These are phyloP conservation scores for Capsicum baccatum DNA, from an alignment of 257 asterid genomes.

Conservation along the genomic window DNA sequence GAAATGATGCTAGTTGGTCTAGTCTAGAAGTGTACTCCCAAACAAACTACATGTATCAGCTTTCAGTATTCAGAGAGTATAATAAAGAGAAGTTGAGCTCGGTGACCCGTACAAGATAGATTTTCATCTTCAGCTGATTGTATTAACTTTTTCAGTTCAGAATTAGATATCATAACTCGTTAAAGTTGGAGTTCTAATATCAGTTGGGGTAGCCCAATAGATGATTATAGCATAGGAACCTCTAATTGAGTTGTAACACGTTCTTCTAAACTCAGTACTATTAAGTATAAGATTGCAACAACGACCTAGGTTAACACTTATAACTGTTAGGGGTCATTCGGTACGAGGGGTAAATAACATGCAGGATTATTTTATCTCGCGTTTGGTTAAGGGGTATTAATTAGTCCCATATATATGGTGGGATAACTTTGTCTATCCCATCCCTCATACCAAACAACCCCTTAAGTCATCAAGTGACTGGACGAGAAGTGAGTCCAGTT, in stretches of 20 bases:
- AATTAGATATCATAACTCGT: neutral
- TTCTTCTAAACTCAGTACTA: neutral
- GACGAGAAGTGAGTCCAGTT: neutral
- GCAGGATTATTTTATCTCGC: too few species aligned
- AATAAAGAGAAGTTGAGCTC: neutral
- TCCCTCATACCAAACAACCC: too few species aligned
- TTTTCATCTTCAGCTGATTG: constrained; percentile 15
- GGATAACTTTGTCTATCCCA: too few species aligned
- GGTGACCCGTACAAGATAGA: neutral
- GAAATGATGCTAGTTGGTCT: neutral
- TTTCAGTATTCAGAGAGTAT: neutral
- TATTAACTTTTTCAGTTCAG: neutral
- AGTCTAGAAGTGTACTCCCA: neutral
- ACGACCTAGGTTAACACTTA: neutral
- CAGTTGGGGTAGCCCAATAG: neutral
- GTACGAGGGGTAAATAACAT: too few species aligned
- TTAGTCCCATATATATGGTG: too few species aligned
- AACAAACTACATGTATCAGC: neutral
- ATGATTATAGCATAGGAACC: neutral
- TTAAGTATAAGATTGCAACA: neutral
- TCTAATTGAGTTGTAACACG: neutral
- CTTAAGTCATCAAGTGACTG: neutral
- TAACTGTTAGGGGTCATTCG: neutral
- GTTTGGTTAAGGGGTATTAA: too few species aligned
- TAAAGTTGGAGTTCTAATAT: neutral